Evolutionary conservation across 1,139 yeast genomes (phyloP).

Genomic region (Lodderomyces orthopsilosis): DNA sequence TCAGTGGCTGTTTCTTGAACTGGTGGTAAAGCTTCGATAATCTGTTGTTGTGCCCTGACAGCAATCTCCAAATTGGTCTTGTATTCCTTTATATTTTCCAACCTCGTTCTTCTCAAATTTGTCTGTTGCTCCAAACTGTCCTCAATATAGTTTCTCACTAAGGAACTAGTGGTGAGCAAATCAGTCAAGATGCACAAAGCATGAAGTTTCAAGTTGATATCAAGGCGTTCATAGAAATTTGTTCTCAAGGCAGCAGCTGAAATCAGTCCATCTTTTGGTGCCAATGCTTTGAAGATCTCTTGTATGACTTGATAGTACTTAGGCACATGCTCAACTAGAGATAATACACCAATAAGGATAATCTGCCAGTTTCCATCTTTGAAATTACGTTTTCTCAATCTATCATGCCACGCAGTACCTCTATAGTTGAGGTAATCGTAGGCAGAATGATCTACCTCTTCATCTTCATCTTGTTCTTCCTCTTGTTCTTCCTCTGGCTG

Average conservation of each 20-base stretch:
- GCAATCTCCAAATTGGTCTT: slow-evolving; percentile 51
- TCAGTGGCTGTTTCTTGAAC: neutral
- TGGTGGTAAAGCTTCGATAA: slow-evolving; percentile 20
- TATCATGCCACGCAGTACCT: slow-evolving; percentile 71
- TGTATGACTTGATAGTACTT: slow-evolving; percentile 48
- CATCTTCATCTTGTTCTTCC: slow-evolving; percentile 26
- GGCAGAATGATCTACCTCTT: slow-evolving; percentile 45
- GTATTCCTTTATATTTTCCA: slow-evolving; percentile 65
- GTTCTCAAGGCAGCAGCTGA: slow-evolving; percentile 48
- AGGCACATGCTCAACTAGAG: slow-evolving; percentile 57
- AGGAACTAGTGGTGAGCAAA: slow-evolving; percentile 54
- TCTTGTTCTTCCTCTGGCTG: slow-evolving; percentile 22
- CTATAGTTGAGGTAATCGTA: slow-evolving; percentile 59
- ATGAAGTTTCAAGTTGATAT: slow-evolving; percentile 49
- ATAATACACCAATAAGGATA: slow-evolving; percentile 68
- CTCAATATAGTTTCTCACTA: slow-evolving; percentile 66
- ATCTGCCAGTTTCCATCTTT: slow-evolving; percentile 87
- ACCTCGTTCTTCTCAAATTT: slow-evolving; percentile 60
- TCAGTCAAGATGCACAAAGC: slow-evolving; percentile 56
- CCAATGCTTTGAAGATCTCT: slow-evolving; percentile 48
- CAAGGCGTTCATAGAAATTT: slow-evolving; percentile 50
- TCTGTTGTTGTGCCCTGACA: slow-evolving; percentile 40
- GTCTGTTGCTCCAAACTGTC: slow-evolving; percentile 65
- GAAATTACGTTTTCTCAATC: slow-evolving; percentile 70
- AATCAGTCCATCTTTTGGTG: slow-evolving; percentile 53